A percentile compares a stretch with the other conserved stretches of the same genome.
These are phyloP conservation scores for Novymonas esmeraldas DNA, from an alignment of 208 protist genomes.

Conservation along the genomic window DNA sequence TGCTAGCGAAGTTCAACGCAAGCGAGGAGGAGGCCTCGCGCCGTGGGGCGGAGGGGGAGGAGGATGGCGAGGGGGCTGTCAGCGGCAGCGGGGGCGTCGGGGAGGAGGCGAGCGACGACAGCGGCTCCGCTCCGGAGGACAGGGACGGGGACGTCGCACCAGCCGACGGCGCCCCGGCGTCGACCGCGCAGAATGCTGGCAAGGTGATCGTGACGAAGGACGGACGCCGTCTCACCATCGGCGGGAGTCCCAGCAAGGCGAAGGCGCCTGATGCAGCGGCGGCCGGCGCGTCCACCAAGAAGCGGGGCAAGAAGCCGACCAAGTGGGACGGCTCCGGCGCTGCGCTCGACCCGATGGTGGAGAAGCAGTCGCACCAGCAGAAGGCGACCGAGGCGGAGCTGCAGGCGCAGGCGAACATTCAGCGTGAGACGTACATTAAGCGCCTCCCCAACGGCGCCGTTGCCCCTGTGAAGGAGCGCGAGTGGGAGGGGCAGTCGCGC, in stretches of 20 bases:
- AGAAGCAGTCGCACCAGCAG: conserved; percentile 34
- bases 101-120: conserved; percentile 7
- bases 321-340: conserved; percentile 50
- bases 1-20: conserved; percentile 52
- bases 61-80: conserved; percentile 17
- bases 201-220: conserved; percentile 62
- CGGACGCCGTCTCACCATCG: conserved; percentile 57
- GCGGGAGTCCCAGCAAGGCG: conserved; percentile 29
- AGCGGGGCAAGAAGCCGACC: conserved; percentile 66
- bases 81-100: conserved; percentile 1
- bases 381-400: conserved; percentile 74
- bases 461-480: conserved; percentile 75
- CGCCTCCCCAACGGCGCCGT: conserved; percentile 63
- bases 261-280: conserved; percentile 6
- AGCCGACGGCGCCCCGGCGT: neutral
- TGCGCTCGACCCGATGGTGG: conserved; percentile 24
- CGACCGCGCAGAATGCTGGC: conserved; percentile 15
- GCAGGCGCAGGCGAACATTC: conserved; percentile 64
- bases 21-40: conserved; percentile 48
- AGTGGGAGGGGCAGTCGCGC: conserved; percentile 79
- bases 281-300: conserved; percentile 25
- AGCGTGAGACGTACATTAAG: conserved; percentile 76
- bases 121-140: conserved; percentile 17
- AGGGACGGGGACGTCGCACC: conserved; percentile 5
- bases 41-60: conserved; percentile 13